Conservation (phyloP, 495 filamentous ascomycete species). For the Corynascus novoguineensis region DNA sequence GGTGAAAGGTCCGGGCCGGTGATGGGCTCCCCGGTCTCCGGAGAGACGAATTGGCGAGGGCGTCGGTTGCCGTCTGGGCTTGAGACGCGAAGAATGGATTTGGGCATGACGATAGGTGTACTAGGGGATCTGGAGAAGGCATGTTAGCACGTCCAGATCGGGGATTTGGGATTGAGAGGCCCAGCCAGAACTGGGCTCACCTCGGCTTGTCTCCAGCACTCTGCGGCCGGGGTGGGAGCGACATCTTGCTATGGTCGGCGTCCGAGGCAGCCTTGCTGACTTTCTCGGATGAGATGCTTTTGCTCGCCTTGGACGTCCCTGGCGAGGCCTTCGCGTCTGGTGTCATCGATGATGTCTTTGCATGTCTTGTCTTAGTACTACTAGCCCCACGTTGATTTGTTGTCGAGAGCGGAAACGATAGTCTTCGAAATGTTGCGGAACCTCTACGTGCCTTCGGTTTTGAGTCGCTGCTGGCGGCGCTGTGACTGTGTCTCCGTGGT, state of each 20-base stretch:
- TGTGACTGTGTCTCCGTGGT: constrained; percentile 29
- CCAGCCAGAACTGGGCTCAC: constrained; percentile 7
- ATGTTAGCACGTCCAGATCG: background rate
- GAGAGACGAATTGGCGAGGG: constrained; percentile 15
- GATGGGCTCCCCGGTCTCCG: constrained; percentile 11
- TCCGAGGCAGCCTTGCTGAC: constrained; percentile 20
- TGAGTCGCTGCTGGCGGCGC: constrained; percentile 17
- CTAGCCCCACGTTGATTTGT: constrained; percentile 18
- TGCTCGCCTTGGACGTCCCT: constrained; percentile 20
- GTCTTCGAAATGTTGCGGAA: constrained; percentile 26
- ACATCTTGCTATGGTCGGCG: constrained; percentile 7
- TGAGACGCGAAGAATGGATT: constrained; percentile 29
- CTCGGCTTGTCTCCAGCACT: constrained; percentile 15
- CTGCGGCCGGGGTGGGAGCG: constrained; percentile 1
- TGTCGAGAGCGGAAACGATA: constrained; percentile 22
- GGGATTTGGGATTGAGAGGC: background rate
- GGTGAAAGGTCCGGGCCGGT: constrained; percentile 1
- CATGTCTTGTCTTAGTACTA: constrained; percentile 27
- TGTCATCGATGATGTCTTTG: constrained; percentile 23
- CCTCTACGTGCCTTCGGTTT: constrained; percentile 33
- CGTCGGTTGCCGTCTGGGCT: constrained; percentile 24
- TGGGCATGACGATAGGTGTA: constrained; percentile 19
- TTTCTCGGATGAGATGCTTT: constrained; percentile 24
- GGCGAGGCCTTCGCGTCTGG: constrained; percentile 16
- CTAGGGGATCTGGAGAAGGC: background rate